Base-by-base conservation (phyloP, 352 stramenopile genomes). In the Aphanomyces stellatus region DNA sequence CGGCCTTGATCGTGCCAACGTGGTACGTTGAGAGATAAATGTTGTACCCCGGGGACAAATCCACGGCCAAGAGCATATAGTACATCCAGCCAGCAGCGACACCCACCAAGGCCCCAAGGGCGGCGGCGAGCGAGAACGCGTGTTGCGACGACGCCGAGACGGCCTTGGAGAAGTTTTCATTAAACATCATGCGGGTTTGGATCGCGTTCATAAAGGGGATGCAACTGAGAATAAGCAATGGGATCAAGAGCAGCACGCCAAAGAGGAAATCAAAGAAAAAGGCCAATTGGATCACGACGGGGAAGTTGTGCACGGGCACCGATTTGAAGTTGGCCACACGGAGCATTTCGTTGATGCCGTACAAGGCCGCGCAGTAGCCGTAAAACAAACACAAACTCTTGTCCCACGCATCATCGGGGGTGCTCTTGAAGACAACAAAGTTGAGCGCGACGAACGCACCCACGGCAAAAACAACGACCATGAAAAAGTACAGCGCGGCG, bases 131-230 rank as follows among this genome's bases (percentile, higher is more conserved):
- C 19, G 82, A 91, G 64, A 94, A 90, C 24, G 85, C 85, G 65
- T 94, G 91, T 74, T 94, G 85, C 30, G 84, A 91, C 40, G 85
- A 92, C 4, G 84, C 85, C 42, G 85, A 94, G 22, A 94, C 76
- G 19, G 91, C 85, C 53, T 92, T 79, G 1, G 83, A 91, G 62
- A 94, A 94, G 37, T 83, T 83, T 76, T 94, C 87, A 72, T 94
- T 94, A 81, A 92, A 94, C 85, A 94, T 94, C 85, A 94, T 94
- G 66, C 85, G 84, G 55, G 85, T 92, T 72, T 94, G 85, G 34
- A 94, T 88, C 17, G 91, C 88, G 69, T 92, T 92, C 42, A 94
- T 57, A 71, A 94, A 94, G 61, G 85, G 85, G 35, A 94, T 88
- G 31, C 75, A 79, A 62, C 83, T 92, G 73, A 94, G 81, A 30